These are phyloP conservation scores for Raphanus sativus DNA, from an alignment of 345 rosid genomes.

Conservation along the genomic window DNA sequence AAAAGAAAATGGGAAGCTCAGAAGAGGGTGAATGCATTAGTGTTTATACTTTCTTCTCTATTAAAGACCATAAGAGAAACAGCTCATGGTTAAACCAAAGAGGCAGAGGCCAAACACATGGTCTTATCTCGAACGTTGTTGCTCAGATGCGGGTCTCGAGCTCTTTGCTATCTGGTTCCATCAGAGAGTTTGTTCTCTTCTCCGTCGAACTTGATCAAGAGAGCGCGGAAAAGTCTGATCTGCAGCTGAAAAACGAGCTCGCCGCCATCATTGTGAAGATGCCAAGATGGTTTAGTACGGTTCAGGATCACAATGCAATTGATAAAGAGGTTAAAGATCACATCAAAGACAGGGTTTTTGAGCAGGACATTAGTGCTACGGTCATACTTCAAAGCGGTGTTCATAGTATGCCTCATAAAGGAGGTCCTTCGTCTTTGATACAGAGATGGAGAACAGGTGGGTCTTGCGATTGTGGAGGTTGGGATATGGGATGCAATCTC, in stretches of 20 bases:
- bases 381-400: constrained; percentile 85
- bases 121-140: constrained; percentile 57
- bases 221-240: constrained; percentile 45
- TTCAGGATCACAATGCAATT: constrained; percentile 31
- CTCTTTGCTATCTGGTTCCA: constrained; percentile 44
- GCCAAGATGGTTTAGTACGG: constrained; percentile 44
- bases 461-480: constrained; percentile 95
- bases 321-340: constrained; percentile 31
- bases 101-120: constrained; percentile 59
- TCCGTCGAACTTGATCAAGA: constrained; percentile 53
- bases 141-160: constrained; percentile 80
- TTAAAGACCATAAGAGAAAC: constrained; percentile 70
- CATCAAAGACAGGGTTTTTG: constrained; percentile 12
- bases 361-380: constrained; percentile 52
- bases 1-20: constrained; percentile 53
- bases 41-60: constrained; percentile 66
- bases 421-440: constrained; percentile 83
- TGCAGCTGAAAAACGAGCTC: constrained; percentile 69
- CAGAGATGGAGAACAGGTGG: constrained; percentile 95
- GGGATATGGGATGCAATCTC: constrained; percentile 90
- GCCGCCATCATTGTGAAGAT: constrained; percentile 80
- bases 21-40: constrained; percentile 53
- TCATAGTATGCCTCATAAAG: constrained; percentile 79
- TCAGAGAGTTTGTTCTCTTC: constrained; percentile 74
- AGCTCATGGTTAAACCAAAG: constrained; percentile 76